Percentiles rank a stretch among this genome's conserved stretches.
Evolutionary conservation across 805 yeast species (phyloP).

Genomic region (Cephaloascus albidus): DNA sequence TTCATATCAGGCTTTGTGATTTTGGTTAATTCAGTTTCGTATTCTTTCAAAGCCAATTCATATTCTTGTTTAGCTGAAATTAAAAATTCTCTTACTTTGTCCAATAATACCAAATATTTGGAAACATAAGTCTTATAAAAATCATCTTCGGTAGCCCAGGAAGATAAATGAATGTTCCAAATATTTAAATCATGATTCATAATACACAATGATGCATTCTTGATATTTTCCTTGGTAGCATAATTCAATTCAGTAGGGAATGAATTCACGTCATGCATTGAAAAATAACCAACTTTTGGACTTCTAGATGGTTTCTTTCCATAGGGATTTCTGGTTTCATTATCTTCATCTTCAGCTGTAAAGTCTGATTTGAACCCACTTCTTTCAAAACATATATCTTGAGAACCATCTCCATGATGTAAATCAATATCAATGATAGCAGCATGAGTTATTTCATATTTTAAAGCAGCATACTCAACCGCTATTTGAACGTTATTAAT

Average conservation of each 20-base stretch:
- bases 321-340: constrained; percentile 34
- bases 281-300: constrained; percentile 73
- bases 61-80: constrained; percentile 35
- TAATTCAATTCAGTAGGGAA: constrained; percentile 77
- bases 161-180: constrained; percentile 78
- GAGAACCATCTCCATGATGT: constrained; percentile 88
- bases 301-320: constrained; percentile 30
- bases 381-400: constrained; percentile 76
- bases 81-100: constrained; percentile 60
- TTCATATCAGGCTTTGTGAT: constrained; percentile 15
- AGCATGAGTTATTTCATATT: constrained; percentile 65
- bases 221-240: constrained; percentile 62
- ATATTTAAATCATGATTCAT: constrained; percentile 69
- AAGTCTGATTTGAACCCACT: constrained; percentile 50
- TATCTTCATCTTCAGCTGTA: constrained; percentile 22
- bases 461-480: constrained; percentile 61
- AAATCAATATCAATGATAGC: constrained; percentile 76
- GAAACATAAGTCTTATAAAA: constrained; percentile 53
- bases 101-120: constrained; percentile 51
- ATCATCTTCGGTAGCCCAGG: constrained; percentile 54
- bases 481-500: constrained; percentile 77
- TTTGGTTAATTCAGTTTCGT: constrained; percentile 13
- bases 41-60: constrained; percentile 22
- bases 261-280: constrained; percentile 78
- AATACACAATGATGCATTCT: constrained; percentile 72